Base-by-base conservation (phyloP, 139 green algal genomes). In the Trebouxia sp. region DNA sequence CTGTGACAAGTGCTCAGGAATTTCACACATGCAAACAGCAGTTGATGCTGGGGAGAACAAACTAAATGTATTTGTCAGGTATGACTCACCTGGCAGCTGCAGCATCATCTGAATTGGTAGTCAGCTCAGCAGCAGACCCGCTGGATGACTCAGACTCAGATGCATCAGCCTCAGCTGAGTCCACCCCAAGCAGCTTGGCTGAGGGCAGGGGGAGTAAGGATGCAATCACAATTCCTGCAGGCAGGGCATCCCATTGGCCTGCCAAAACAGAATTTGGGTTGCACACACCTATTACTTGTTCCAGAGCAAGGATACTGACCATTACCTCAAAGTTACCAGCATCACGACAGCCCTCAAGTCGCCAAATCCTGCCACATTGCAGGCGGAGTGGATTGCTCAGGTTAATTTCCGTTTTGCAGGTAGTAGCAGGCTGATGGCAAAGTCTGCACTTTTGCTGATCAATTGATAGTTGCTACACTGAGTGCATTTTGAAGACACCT, bases 171-270 rank as follows among this genome's bases (percentile, higher is more conserved):
- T 38, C 53, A n/a, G 69, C 82, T 55, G 53, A 41, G 45, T 85
- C 83, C 41, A 78, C 42, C 38, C 81, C 81, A 7, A 91, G 67
- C 9, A 81, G 80, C 15, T 67, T n/a, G 4, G 86, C 88, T 11
- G 80, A 76, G 28, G 65, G 76, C 75, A 84, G 78, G 35, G 79
- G 32, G 26, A 90, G 69, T 32, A 93, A 69, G 3, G 85, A 76
- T 6, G 88, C 88, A 15, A 91, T 51, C 24, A 87, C 41, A 20
- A 83, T 56, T 26, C 86, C 91, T 80, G 85, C 55, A 39, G 66
- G 50, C 88, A 90, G 94, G n/a, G 35, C 17, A 45, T 38, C 22
- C 43, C 37, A 22, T 11, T 42, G 32, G 14, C 14, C 35, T 24
- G 3, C 30, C 15, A 39, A n/a, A n/a, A n/a, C n/a, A n/a, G n/a